Evolutionary conservation across 345 rosid genomes (phyloP), one percentile per base, ranked within the genome.

Genomic region (Gossypium bickii): DNA sequence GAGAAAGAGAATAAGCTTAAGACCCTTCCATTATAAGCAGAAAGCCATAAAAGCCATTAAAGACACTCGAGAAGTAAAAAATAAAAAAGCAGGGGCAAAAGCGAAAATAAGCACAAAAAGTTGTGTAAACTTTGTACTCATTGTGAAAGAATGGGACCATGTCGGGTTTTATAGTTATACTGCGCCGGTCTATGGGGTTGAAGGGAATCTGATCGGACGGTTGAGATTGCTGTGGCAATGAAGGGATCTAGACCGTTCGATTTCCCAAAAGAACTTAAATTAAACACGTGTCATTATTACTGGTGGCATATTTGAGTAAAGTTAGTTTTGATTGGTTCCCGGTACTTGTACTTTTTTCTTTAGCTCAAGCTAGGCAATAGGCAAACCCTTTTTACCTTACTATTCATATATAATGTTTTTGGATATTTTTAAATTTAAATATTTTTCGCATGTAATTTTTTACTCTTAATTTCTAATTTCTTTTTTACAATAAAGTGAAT

Each of bases 1-100:
- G 20, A 29, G 67, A 34, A 2, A 20, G 9, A 47, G 2, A 22
- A 48, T 24, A 24, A 24, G 56, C 34, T 82, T 77, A 89, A 79
- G 91, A 86, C 38, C 86, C 90, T 78, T 88, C 94, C 91, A 89
- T 86, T 80, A 16, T 51, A 82, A 84, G 74, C 87, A 79, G 83
- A 81, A 87, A 84, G 82, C 93, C 86, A 85, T 86, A 72, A 86
- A 83, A 78, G 82, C 85, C 79, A 22, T 69, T 77, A 83, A 73
- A 75, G 81, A 62, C 74, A 72, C 72, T 70, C 56, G 76, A 70
- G 75, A 66, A 78, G 74, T 45, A 3, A 56, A 24, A 18, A 10
- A 60, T 44, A 34, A 6, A 53, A 74, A 74, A 43, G 18, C 3
- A 71, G 68, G 71, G 82, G 85, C 72, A 78, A 69, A 85, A 80